Conservation (phyloP, 2,329 filamentous ascomycete species). For the Apiospora arundinis region DNA sequence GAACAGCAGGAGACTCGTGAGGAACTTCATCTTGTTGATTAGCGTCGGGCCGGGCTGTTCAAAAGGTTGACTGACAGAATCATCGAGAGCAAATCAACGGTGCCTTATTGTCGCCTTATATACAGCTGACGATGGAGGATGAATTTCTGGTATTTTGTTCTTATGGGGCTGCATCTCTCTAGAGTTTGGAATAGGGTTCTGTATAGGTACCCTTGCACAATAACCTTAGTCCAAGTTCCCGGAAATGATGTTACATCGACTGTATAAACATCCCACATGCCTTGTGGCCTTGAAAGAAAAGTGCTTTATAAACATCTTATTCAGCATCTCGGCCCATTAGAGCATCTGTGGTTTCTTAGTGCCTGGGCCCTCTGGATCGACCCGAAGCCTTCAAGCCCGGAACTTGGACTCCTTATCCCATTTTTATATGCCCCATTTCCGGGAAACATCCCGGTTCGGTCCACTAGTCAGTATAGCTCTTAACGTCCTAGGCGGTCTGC, state of each 20-base stretch:
- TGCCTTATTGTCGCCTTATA: background rate
- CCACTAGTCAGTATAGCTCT: too few relatives aligned
- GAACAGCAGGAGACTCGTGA: constrained; percentile 24
- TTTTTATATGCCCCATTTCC: too few relatives aligned
- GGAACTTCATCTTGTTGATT: constrained; percentile 26
- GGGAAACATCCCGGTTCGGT: too few relatives aligned
- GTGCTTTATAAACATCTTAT: background rate
- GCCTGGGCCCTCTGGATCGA: background rate
- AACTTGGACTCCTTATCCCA: too few relatives aligned
- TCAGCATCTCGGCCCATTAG: background rate
- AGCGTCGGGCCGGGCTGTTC: background rate
- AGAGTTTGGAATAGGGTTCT: background rate
- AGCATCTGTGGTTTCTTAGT: background rate
- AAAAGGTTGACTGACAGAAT: background rate
- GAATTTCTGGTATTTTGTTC: background rate
- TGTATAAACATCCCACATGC: background rate
- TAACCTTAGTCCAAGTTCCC: background rate
- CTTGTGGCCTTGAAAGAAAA: background rate
- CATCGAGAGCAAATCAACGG: background rate
- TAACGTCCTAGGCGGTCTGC: too few relatives aligned
- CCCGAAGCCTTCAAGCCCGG: background rate
- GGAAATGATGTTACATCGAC: background rate
- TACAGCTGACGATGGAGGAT: background rate
- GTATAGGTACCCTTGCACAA: background rate
- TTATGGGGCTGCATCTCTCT: background rate